Evolutionary conservation across 2,329 filamentous ascomycete species (phyloP).

Genomic region (Aspergillus tubingensis): DNA sequence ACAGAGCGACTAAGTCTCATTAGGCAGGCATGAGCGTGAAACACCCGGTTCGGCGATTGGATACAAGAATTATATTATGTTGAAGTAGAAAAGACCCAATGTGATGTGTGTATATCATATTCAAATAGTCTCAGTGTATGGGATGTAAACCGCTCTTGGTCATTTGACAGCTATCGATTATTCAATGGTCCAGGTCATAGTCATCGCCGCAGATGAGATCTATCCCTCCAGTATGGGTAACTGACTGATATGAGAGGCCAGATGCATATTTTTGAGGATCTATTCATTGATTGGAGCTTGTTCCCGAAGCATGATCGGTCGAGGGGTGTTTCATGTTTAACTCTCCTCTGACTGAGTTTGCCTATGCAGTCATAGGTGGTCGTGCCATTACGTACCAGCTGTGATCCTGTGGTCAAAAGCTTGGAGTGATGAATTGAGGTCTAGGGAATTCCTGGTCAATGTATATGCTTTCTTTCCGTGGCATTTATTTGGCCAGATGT

Average conservation of each 20-base stretch:
- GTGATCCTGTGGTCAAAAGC: too few species aligned
- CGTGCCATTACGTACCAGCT: not conserved
- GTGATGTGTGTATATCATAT: not conserved
- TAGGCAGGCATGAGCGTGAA: too few species aligned
- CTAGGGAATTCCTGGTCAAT: not conserved
- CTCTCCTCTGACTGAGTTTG: not conserved
- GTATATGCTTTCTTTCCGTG: too few species aligned
- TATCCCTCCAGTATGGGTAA: not conserved
- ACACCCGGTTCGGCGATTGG: too few species aligned
- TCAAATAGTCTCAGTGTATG: not conserved
- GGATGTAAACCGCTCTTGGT: not conserved
- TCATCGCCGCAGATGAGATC: not conserved
- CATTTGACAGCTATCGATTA: not conserved
- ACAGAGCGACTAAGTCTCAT: too few species aligned
- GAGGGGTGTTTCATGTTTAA: not conserved
- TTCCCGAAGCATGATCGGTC: not conserved
- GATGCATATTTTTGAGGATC: too few species aligned
- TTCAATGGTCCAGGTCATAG: not conserved
- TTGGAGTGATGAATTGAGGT: not conserved
- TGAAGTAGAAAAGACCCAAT: not conserved
- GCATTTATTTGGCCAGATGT: too few species aligned
- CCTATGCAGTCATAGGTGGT: not conserved
- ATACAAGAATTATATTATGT: too few species aligned
- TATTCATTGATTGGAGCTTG: not conserved
- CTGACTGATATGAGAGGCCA: not conserved